A percentile compares a stretch with the other conserved stretches of the same genome.
Evolutionary conservation across 495 filamentous ascomycete species (phyloP).

Genomic region (Aspergillus affinis): DNA sequence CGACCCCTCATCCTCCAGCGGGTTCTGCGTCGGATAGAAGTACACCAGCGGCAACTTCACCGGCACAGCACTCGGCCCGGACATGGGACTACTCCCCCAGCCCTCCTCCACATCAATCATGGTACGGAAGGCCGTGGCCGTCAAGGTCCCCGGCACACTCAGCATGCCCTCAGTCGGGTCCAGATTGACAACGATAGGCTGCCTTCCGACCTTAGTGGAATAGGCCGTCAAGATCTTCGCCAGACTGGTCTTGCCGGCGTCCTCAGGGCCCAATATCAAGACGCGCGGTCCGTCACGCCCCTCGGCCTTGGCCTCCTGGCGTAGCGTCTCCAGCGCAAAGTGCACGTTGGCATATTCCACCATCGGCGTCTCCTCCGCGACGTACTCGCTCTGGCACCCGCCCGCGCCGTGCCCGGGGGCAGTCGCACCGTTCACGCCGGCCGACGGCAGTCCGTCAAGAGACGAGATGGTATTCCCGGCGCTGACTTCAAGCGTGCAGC

Average conservation of each 20-base stretch:
- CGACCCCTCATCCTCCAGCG: conserved; percentile 67
- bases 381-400: conserved; percentile 67
- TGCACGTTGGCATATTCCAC: conserved; percentile 81
- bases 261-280: conserved; percentile 76
- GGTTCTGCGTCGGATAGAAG: conserved; percentile 73
- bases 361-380: conserved; percentile 83
- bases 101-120: conserved; percentile 89
- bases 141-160: conserved; percentile 79
- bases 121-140: conserved; percentile 76
- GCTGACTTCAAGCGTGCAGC: conserved; percentile 76
- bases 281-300: conserved; percentile 73
- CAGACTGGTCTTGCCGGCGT: conserved; percentile 83
- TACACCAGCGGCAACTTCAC: conserved; percentile 94
- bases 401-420: conserved; percentile 41
- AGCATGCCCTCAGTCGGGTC: conserved; percentile 86
- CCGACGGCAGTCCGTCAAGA: conserved; percentile 36
- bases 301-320: conserved; percentile 50
- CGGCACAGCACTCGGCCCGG: conserved; percentile 80
- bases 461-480: conserved; percentile 47
- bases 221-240: conserved; percentile 79
- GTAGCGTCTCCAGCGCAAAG: conserved; percentile 71
- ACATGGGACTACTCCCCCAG: conserved; percentile 88
- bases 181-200: conserved; percentile 81
- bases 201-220: conserved; percentile 70
- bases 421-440: conserved; percentile 11